These are phyloP conservation scores for Secale cereale DNA, from an alignment of 176 grass and related monocot species.

Conservation along the genomic window DNA sequence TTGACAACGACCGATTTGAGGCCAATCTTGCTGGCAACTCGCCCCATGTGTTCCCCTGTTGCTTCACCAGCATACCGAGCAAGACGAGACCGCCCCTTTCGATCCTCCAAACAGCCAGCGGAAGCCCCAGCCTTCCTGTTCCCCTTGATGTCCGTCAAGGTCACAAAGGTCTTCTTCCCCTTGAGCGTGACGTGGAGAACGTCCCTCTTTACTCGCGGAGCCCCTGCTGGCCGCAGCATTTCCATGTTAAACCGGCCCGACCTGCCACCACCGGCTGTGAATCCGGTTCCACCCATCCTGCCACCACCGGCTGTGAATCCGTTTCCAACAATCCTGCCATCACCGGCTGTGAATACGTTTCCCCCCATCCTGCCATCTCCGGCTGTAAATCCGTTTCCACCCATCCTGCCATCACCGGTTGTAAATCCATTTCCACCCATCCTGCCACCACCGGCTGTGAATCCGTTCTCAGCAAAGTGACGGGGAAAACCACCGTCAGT, in stretches of 20 bases:
- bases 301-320: too few species aligned
- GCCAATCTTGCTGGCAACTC: neutral
- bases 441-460: too few species aligned
- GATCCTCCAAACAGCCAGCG: neutral
- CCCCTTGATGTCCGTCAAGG: neutral
- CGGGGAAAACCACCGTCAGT: neutral
- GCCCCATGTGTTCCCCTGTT: slow-evolving; percentile 5
- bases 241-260: neutral
- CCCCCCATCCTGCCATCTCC: too few species aligned
- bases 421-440: too few species aligned
- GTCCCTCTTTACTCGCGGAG: neutral
- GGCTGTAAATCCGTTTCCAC: too few species aligned
- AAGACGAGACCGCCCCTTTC: neutral
- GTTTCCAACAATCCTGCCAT: too few species aligned
- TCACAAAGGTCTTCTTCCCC: neutral
- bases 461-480: neutral
- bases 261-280: neutral
- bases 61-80: neutral
- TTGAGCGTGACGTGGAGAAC: slow-evolving; percentile 7
- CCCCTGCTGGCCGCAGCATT: neutral
- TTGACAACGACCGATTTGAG: neutral
- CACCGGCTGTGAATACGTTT: too few species aligned
- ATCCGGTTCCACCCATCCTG: too few species aligned
- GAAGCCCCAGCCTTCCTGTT: neutral
- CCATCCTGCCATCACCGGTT: too few species aligned